These are phyloP conservation scores for Eimeria zaria DNA, from an alignment of 169 alveolate species.

Conservation along the genomic window DNA sequence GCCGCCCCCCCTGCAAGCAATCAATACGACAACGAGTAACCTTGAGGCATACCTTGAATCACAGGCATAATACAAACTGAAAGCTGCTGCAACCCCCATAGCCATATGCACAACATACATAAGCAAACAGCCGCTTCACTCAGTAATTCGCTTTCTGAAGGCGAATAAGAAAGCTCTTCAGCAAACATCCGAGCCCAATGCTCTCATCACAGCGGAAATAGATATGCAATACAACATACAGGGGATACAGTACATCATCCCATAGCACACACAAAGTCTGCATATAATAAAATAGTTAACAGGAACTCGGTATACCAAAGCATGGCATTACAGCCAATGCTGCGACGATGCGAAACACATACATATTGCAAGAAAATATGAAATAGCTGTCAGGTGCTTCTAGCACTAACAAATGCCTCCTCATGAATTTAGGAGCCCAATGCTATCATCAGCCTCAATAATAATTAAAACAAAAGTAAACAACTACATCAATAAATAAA, in stretches of 20 bases:
- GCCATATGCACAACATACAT: not conserved
- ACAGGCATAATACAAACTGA: not conserved
- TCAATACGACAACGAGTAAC: not conserved
- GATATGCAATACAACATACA: not conserved
- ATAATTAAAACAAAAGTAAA: no score
- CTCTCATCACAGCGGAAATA: constrained; percentile 31
- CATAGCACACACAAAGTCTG: not conserved
- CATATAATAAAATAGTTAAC: not conserved
- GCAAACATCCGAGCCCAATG: constrained; percentile 25
- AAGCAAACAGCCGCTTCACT: not conserved
- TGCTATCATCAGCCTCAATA: not conserved
- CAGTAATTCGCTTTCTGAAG: constrained; percentile 60
- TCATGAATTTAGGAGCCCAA: not conserved
- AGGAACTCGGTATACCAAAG: no score
- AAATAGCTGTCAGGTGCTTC: not conserved
- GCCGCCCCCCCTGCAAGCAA: constrained; percentile 87
- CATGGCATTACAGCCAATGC: no score
- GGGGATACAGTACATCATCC: no score
- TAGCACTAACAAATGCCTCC: not conserved
- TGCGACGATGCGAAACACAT: not conserved
- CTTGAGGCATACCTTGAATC: not conserved
- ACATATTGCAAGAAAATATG: not conserved
- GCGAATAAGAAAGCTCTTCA: constrained; percentile 42
- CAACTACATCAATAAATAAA: no score
- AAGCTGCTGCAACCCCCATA: not conserved